Base-by-base conservation (phyloP, 129 eudicot genomes). In the Scalesia atractyloides region DNA sequence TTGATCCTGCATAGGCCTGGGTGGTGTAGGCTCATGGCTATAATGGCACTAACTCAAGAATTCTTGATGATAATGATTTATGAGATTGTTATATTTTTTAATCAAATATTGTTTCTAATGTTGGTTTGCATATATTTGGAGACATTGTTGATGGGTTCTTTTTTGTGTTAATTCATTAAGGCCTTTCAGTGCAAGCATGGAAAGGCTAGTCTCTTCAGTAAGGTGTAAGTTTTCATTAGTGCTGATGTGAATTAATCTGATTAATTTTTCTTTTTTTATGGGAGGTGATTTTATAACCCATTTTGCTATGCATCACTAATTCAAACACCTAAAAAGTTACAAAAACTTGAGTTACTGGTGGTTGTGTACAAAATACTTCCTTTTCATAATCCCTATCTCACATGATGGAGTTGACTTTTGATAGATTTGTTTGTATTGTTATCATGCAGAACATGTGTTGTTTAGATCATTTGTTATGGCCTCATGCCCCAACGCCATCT, bases 141-240 rank as follows among this genome's bases (percentile, higher is more conserved):
- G 66, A 58, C 49, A 9, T 15, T 46, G 78, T 81, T 83, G 77
- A 81, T 59, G 26, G 36, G 16, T 68, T 37, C 43, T 37, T 74
- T 72, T 72, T 15, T 74, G 13, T 79, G 49, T 60, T 33, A 44
- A 71, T 78, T 78, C 69, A 54, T 89, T 75, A 81, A 93, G 97
- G 81, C 95, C 77, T 93, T 93, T 78, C 92, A 82, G 66, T 64
- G 83, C 96, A 93, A 81, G 86, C 87, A 93, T 84, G 98, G 98
- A 76, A 93, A 87, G 87, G 97, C 98, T 78, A 89, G 89, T 79
- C 97, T 93, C 89, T 93, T 93, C 89, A 87, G 82, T 78, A 93
- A 89, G 79, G 97, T 93, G 98, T 93, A 93, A 87, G 98, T 93
- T 81, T 39, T 72, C 76, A 82, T 79, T 66, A 70, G 39, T 66